Evolutionary conservation across 129 eudicot genomes (phyloP).

Genomic region (Heracleum sosnowskyi): DNA sequence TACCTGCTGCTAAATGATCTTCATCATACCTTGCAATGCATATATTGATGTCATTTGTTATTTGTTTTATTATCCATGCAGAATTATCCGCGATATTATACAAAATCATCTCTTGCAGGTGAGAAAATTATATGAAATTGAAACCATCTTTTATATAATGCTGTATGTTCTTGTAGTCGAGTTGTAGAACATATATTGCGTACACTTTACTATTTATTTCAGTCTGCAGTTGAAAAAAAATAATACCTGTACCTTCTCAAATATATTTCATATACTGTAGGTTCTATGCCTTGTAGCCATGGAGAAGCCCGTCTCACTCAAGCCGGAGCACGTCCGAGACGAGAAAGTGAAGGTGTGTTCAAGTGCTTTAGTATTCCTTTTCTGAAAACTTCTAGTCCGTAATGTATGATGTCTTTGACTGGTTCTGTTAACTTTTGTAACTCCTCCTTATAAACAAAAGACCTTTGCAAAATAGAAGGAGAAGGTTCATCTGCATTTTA

Average conservation of each 20-base stretch:
- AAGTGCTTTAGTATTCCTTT: not conserved
- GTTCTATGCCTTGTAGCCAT: constrained; percentile 89
- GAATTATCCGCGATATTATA: constrained; percentile 93
- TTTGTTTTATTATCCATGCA: constrained; percentile 28
- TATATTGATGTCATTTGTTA: not conserved
- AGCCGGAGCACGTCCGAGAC: constrained; percentile 92
- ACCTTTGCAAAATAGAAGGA: not conserved
- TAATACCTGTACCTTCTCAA: not conserved
- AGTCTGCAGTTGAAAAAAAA: not conserved
- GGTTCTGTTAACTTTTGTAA: not conserved
- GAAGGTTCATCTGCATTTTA: not conserved
- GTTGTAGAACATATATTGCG: constrained; percentile 8
- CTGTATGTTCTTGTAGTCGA: not conserved
- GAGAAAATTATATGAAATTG: constrained; percentile 9
- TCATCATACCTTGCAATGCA: not conserved
- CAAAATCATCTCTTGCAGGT: constrained; percentile 97
- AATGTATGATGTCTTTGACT: not conserved
- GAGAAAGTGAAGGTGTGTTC: constrained; percentile 88
- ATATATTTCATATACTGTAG: constrained; percentile 28
- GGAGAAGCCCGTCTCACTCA: constrained; percentile 91
- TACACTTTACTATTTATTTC: not conserved
- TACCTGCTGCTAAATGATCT: constrained; percentile 4
- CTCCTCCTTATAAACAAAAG: not conserved
- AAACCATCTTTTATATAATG: constrained; percentile 10
- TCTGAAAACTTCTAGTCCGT: not conserved